These are phyloP conservation scores for Thelonectria olida DNA, from an alignment of 2,329 filamentous ascomycete genomes.

Conservation along the genomic window DNA sequence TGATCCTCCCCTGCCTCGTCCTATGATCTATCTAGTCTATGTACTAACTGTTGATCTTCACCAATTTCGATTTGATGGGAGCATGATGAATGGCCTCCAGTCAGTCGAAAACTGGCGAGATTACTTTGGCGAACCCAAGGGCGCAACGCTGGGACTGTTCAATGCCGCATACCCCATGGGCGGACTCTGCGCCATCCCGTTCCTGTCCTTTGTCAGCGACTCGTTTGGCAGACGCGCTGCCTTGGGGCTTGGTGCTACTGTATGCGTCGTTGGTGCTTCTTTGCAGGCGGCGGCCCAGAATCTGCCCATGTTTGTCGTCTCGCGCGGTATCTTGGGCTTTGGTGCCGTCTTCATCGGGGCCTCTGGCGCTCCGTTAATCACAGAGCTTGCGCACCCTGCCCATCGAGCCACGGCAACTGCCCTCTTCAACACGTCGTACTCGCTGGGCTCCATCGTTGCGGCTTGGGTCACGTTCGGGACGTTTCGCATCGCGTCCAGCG, in stretches of 20 bases:
- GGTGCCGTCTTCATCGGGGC: constrained; percentile 4
- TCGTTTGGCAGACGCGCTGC: neutral
- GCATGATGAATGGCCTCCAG: constrained; percentile 9
- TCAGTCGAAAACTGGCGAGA: neutral
- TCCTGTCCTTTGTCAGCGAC: neutral
- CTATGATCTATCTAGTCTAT: too few species aligned
- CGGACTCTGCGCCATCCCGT: neutral
- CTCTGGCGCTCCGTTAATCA: constrained; percentile 9
- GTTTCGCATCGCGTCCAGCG: constrained; percentile 1
- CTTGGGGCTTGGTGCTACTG: neutral
- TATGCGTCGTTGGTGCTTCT: constrained; percentile 9
- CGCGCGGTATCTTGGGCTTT: constrained; percentile 9
- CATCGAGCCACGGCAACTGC: constrained; percentile 10
- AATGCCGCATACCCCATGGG: constrained; percentile 7
- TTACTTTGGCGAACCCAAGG: constrained; percentile 6
- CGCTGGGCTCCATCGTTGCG: constrained; percentile 14
- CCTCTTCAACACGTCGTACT: constrained; percentile 16
- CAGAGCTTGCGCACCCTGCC: constrained; percentile 9
- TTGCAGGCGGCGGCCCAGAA: constrained; percentile 10
- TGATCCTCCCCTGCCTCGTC: too few species aligned
- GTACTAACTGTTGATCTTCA: too few species aligned
- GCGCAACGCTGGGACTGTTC: constrained; percentile 4
- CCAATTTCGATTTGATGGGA: too few species aligned
- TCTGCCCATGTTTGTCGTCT: constrained; percentile 17
- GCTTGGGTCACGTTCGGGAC: constrained; percentile 20